phyloP scores from a whole-genome alignment of 371 early-diverging fungal genomes.

The Haplosporangium sp. region DNA sequence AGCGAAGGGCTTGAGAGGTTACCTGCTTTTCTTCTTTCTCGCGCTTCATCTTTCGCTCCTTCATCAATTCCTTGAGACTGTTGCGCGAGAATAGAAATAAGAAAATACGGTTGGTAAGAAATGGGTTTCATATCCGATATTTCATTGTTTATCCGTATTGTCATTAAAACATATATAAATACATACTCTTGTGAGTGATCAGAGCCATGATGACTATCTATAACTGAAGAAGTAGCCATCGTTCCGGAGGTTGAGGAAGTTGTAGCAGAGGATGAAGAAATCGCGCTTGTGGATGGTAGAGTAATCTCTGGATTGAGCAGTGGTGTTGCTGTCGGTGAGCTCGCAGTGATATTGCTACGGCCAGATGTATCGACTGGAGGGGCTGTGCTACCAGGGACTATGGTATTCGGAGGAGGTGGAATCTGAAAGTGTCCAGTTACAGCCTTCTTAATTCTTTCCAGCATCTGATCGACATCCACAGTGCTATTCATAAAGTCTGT shows the following conservation, averaged over 20 bases:
- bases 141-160: too few relatives aligned
- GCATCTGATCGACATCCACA: constrained; percentile 35
- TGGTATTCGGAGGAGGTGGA: constrained; percentile 20
- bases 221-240: neutral
- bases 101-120: neutral
- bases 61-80: constrained; percentile 51
- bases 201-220: neutral
- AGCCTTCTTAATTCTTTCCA: constrained; percentile 40
- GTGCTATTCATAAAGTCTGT: constrained; percentile 44
- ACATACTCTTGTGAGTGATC: constrained; percentile 32
- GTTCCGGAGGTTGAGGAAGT: neutral
- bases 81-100: neutral
- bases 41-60: constrained; percentile 45
- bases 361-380: neutral
- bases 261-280: neutral
- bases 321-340: neutral
- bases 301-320: neutral
- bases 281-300: neutral
- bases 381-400: neutral
- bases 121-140: too few relatives aligned
- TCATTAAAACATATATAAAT: neutral
- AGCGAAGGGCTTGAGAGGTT: neutral
- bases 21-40: constrained; percentile 53
- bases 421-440: constrained; percentile 39
- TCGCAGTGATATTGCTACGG: neutral